Evolutionary conservation across 2,329 filamentous ascomycete genomes (phyloP), one percentile per base, ranked within the genome.

Genomic region (Pseudocercospora fuligena): DNA sequence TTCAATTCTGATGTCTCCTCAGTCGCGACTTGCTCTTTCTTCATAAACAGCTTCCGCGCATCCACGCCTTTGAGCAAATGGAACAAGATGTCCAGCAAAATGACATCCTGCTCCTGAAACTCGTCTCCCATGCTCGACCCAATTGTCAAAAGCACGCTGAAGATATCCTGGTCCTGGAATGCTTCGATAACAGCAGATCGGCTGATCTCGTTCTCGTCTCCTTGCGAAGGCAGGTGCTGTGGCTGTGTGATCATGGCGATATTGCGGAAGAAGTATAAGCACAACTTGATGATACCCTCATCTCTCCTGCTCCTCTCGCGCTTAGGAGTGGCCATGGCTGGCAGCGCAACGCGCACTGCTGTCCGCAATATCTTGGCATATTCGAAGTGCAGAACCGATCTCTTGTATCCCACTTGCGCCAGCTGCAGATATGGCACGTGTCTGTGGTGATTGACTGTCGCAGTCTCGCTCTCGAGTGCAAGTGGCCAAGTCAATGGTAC

Each of bases 401-500:
- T 88, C 81, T 99, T 99, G 82, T 99, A 99, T 67, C 87, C 87
- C 5, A 97, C 86, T 77, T 98, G 95, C 0, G 92, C 91, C 64
- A 97, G 87, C 78, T 95, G 91, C 21, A 99, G 85, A 63, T 95
- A 95, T 1, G 95, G 93, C 47, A 94, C 87, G 80, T 99, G 95
- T 65, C 93, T 88, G 77, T 97, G 91, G 78, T 98, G 93, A 77
- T 99, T 98, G 73, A 93, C 84, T 3, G 93, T 98, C 87, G 95
- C 94, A 75, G 91, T 87, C 66, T 91, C 89, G 69, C 88, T 85
- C 66, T 94, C 89, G 72, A 89, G 87, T 68, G 97, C 92, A 75
- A 97, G 85, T 0, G 95, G 94, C 94, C 94, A 98, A 19, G 95
- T 99, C 75, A 99, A 82, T 4, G 94, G 93, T 1, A 97, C 92